Percentiles rank a stretch among this genome's conserved stretches.
phyloP scores from a whole-genome alignment of 345 rosid genomes.

The Populus deltoides region DNA sequence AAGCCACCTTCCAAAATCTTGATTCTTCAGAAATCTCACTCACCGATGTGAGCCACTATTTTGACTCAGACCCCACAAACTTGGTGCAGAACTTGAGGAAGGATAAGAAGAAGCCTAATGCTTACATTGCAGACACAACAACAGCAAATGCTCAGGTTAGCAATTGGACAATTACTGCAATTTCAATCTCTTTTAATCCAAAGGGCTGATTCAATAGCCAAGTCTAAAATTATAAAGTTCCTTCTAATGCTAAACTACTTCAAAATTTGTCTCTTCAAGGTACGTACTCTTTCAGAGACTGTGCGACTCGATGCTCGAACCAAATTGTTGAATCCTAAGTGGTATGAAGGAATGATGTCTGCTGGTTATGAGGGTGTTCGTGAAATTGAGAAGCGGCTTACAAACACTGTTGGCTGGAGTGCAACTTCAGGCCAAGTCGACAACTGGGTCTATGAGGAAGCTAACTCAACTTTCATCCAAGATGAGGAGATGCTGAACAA shows the following conservation, averaged over 20 bases:
- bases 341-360: constrained; percentile 99
- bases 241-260: constrained; percentile 7
- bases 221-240: background rate
- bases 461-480: constrained; percentile 85
- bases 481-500: constrained; percentile 92
- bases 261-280: constrained; percentile 39
- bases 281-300: constrained; percentile 84
- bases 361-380: constrained; percentile 96
- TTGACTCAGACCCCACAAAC: constrained; percentile 94
- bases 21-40: constrained; percentile 95
- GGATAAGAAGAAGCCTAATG: constrained; percentile 86
- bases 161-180: background rate
- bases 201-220: background rate
- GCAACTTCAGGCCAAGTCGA: constrained; percentile 98
- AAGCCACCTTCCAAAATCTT: constrained; percentile 95
- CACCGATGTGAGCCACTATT: constrained; percentile 97
- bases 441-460: constrained; percentile 97
- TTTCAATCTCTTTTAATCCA: background rate
- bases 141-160: constrained; percentile 95
- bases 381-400: constrained; percentile 91
- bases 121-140: constrained; percentile 93
- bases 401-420: constrained; percentile 98
- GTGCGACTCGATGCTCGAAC: constrained; percentile 90
- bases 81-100: constrained; percentile 87
- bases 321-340: constrained; percentile 88